Evolutionary conservation across 1,284 basidiomycete genomes (phyloP).

Genomic region (Malassezia restricta): DNA sequence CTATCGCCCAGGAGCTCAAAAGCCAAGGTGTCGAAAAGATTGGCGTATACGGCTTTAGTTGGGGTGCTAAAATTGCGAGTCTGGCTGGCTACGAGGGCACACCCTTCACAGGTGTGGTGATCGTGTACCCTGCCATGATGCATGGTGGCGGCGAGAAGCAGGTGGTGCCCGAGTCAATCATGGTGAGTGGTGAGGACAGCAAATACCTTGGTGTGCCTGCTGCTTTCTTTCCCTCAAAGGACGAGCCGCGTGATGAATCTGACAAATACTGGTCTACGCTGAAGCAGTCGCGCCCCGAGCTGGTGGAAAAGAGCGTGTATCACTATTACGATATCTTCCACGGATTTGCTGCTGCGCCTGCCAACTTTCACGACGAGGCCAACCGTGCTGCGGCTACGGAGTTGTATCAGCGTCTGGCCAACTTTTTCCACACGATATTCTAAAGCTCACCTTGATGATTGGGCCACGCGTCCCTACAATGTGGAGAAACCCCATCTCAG

Average conservation of each 20-base stretch:
- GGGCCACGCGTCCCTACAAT: too few species aligned
- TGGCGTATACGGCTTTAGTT: constrained; percentile 50
- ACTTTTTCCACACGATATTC: constrained; percentile 14
- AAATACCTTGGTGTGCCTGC: constrained; percentile 53
- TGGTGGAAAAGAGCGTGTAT: constrained; percentile 53
- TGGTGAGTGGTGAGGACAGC: constrained; percentile 49
- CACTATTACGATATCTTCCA: constrained; percentile 51
- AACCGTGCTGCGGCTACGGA: constrained; percentile 59
- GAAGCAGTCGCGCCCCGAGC: constrained; percentile 46
- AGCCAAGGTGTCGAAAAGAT: constrained; percentile 51
- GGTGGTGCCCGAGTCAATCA: too few species aligned
- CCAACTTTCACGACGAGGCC: constrained; percentile 55
- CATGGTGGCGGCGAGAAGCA: constrained; percentile 22
- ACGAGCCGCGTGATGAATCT: constrained; percentile 50
- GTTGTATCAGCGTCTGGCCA: constrained; percentile 50
- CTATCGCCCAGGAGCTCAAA: constrained; percentile 51
- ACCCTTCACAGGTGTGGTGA: constrained; percentile 20
- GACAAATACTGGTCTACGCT: constrained; percentile 51
- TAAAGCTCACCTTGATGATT: too few species aligned
- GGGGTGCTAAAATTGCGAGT: constrained; percentile 25
- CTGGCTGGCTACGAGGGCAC: constrained; percentile 13
- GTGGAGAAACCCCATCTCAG: too few species aligned
- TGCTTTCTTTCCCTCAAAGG: constrained; percentile 55
- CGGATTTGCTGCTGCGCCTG: constrained; percentile 62
- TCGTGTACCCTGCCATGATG: constrained; percentile 49